Conservation (phyloP, 441 rosid genomes). For the Theobroma grandiflorum region DNA sequence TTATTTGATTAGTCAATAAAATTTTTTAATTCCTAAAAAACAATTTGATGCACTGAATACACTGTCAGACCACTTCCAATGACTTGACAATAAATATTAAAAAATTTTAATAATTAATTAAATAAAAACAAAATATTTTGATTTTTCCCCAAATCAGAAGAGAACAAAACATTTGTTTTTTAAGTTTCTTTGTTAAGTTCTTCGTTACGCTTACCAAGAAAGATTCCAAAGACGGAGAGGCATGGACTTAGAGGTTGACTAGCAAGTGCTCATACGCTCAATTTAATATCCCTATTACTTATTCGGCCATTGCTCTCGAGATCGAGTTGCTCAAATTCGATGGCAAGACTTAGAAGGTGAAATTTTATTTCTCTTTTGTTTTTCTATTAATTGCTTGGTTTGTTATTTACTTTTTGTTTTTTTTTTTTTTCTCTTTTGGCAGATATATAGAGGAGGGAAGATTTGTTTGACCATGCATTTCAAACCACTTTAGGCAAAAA, state of each 20-base stretch:
- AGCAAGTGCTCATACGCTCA: constrained; percentile 98
- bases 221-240: too few species aligned
- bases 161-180: too few species aligned
- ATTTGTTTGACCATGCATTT: constrained; percentile 97
- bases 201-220: too few species aligned
- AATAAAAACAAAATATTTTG: too few species aligned
- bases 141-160: too few species aligned
- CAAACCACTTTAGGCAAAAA: constrained; percentile 99
- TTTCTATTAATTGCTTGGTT: neutral
- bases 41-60: too few species aligned
- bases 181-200: too few species aligned
- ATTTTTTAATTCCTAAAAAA: too few species aligned
- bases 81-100: too few species aligned
- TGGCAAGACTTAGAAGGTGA: constrained; percentile 94
- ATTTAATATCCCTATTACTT: constrained; percentile 89
- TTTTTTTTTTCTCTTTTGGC: constrained; percentile 1
- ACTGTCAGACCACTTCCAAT: too few species aligned
- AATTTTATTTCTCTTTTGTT: neutral
- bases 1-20: too few species aligned
- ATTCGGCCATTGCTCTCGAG: constrained; percentile 92
- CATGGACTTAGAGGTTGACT: constrained; percentile 36
- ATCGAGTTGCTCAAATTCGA: constrained; percentile 88
- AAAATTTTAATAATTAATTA: too few species aligned
- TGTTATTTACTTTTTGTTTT: neutral
- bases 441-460: constrained; percentile 99